Percentiles rank a stretch among this genome's conserved stretches.
Evolutionary conservation across 2,329 filamentous ascomycete species (phyloP).

Genomic region (Pseudopithomyces chartarum): DNA sequence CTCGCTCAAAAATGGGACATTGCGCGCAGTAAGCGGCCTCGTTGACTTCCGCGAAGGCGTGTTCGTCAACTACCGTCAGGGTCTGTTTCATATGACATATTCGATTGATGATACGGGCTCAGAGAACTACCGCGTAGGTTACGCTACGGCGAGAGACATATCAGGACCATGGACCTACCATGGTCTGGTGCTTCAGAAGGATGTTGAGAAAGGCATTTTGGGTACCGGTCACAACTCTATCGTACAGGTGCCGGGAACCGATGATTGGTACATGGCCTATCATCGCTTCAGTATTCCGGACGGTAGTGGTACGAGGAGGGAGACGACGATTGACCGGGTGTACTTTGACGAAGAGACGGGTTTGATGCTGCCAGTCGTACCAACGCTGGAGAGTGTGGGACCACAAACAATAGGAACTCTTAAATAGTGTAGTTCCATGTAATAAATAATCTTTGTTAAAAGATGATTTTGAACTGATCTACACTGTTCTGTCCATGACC

Average conservation of each 20-base stretch:
- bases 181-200: constrained; percentile 31
- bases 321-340: constrained; percentile 31
- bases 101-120: constrained; percentile 35
- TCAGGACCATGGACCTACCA: constrained; percentile 33
- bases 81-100: constrained; percentile 34
- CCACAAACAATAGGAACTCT: neutral
- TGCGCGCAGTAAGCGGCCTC: constrained; percentile 21
- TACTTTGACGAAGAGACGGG: constrained; percentile 29
- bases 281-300: constrained; percentile 32
- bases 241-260: constrained; percentile 32
- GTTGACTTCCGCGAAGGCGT: constrained; percentile 30
- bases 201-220: constrained; percentile 25
- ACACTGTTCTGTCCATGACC: too few relatives aligned
- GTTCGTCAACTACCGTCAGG: constrained; percentile 31
- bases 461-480: too few relatives aligned
- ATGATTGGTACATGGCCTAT: constrained; percentile 38
- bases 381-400: constrained; percentile 29
- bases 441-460: too few relatives aligned
- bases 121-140: constrained; percentile 33
- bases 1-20: constrained; percentile 21
- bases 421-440: too few relatives aligned
- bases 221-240: constrained; percentile 32
- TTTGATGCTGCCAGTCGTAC: constrained; percentile 28
- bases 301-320: constrained; percentile 28
- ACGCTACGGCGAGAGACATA: constrained; percentile 26